phyloP scores from a whole-genome alignment of 495 filamentous ascomycete species.

The Aspergillus biplanus region DNA sequence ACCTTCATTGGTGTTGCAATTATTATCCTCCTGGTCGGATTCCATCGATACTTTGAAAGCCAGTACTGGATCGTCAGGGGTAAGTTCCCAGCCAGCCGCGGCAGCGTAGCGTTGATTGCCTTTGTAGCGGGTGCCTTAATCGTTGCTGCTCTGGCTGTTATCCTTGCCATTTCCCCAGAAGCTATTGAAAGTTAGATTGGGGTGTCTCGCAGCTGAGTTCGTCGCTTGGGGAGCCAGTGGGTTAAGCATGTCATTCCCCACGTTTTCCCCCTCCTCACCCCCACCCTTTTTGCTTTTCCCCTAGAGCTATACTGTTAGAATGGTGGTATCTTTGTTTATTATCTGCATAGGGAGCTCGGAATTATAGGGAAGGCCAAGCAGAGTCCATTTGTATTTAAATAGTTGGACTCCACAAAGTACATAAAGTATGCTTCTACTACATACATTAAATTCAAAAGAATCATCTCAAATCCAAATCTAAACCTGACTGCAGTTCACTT shows the following conservation, averaged over 20 bases:
- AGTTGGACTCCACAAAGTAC: constrained; percentile 5
- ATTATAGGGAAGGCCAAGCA: background rate
- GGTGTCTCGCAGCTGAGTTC: background rate
- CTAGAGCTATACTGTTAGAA: constrained; percentile 9
- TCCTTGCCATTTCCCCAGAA: constrained; percentile 65
- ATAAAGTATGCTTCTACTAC: background rate
- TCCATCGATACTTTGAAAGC: constrained; percentile 68
- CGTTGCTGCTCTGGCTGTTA: constrained; percentile 69
- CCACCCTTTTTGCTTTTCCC: constrained; percentile 5
- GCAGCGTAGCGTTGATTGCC: constrained; percentile 78
- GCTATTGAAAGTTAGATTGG: constrained; percentile 43
- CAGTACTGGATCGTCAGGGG: constrained; percentile 88
- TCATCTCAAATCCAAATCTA: background rate
- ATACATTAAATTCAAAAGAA: background rate
- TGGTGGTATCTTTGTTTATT: background rate
- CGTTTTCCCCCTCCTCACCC: constrained; percentile 2
- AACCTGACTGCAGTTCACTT: too few species aligned
- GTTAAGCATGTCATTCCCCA: constrained; percentile 10
- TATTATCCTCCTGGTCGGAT: constrained; percentile 80
- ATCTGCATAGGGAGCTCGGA: constrained; percentile 2
- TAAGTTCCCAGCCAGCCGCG: constrained; percentile 91
- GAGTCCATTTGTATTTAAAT: background rate
- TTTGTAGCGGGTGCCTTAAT: constrained; percentile 72
- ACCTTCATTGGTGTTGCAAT: constrained; percentile 91
- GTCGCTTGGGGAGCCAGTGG: background rate